A percentile compares a stretch with the other conserved stretches of the same genome.
Conservation (phyloP, 805 yeast genomes). For the Cephaloascus fragrans region DNA sequence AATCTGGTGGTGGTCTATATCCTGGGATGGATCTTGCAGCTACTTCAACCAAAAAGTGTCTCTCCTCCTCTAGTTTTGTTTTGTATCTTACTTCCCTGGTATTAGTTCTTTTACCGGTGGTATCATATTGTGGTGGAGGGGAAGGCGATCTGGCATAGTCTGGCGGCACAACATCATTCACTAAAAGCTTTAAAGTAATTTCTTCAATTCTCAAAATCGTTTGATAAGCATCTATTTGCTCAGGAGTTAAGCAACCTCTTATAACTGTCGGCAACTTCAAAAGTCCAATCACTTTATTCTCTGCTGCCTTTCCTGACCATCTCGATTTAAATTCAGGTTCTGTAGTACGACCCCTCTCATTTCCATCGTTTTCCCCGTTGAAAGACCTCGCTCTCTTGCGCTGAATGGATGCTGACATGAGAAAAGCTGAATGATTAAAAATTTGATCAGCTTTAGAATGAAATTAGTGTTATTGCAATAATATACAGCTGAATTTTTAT, state of each 20-base stretch:
- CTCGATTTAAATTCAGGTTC: not conserved
- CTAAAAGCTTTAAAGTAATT: conserved; percentile 48
- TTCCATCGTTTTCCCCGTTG: conserved; percentile 11
- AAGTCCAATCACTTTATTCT: not conserved
- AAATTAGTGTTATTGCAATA: too few species aligned
- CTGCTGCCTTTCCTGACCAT: not conserved
- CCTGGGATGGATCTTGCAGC: conserved; percentile 67
- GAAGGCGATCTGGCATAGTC: conserved; percentile 56
- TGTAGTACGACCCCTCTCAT: conserved; percentile 1
- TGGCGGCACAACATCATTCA: conserved; percentile 43
- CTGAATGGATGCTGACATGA: conserved; percentile 11
- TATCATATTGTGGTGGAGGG: conserved; percentile 89
- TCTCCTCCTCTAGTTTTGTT: conserved; percentile 62
- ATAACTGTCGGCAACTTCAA: conserved; percentile 15
- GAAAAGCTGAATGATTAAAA: too few species aligned
- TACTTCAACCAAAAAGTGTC: conserved; percentile 67
- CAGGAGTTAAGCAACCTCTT: conserved; percentile 39
- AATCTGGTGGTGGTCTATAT: conserved; percentile 74
- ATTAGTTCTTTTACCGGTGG: conserved; percentile 72
- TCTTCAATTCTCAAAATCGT: conserved; percentile 70
- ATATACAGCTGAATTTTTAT: too few species aligned
- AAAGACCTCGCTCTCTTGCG: conserved; percentile 1
- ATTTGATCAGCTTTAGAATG: too few species aligned
- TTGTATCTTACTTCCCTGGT: conserved; percentile 66
- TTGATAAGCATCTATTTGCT: conserved; percentile 72